These are phyloP conservation scores for Lepidopterella palustris DNA, from an alignment of 495 filamentous ascomycete species.

Conservation along the genomic window DNA sequence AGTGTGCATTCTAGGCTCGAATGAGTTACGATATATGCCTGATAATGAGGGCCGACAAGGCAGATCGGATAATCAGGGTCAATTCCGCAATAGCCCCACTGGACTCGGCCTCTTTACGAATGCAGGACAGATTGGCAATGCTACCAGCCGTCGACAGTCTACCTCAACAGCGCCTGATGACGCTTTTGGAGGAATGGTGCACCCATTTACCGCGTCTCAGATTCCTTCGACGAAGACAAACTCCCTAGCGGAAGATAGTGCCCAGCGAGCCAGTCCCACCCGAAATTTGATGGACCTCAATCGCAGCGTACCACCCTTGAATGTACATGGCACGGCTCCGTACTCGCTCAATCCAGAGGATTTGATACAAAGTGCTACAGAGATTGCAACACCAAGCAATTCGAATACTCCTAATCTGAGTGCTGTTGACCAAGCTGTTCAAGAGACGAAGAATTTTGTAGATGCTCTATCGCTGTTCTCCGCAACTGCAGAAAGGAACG, in stretches of 20 bases:
- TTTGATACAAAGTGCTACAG: constrained; percentile 37
- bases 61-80: not conserved
- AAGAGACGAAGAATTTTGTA: constrained; percentile 21
- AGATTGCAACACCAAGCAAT: constrained; percentile 38
- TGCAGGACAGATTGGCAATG: not conserved
- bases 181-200: not conserved
- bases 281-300: constrained; percentile 3
- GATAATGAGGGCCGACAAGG: not conserved
- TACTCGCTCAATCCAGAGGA: constrained; percentile 25
- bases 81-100: not conserved
- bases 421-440: constrained; percentile 21
- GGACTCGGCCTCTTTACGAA: constrained; percentile 21
- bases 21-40: constrained; percentile 5
- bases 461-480: constrained; percentile 8
- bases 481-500: constrained; percentile 3
- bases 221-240: constrained; percentile 16
- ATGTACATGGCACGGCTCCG: constrained; percentile 19
- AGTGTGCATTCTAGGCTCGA: constrained; percentile 22
- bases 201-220: not conserved
- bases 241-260: constrained; percentile 11
- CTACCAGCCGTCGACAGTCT: constrained; percentile 17
- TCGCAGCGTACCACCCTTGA: constrained; percentile 6
- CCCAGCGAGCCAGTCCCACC: not conserved
- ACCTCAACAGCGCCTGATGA: constrained; percentile 20
- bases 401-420: constrained; percentile 36